Conservation (phyloP, 805 yeast species). For the Candida corydali region DNA sequence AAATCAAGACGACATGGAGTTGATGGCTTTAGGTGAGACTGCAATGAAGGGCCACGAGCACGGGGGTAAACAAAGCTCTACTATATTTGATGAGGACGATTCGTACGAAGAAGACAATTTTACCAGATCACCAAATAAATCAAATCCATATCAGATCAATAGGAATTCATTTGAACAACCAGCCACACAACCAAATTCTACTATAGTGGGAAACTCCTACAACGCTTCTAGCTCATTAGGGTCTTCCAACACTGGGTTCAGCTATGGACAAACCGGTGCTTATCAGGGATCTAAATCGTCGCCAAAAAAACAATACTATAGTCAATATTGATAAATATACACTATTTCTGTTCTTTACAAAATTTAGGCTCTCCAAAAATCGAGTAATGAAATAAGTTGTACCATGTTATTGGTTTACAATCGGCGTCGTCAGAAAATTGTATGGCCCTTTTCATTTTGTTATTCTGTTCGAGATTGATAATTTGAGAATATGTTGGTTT, state of each 20-base stretch:
- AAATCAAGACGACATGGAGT: constrained; percentile 49
- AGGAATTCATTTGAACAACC: constrained; percentile 29
- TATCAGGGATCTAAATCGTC: constrained; percentile 5
- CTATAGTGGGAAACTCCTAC: constrained; percentile 38
- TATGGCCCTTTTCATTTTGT: constrained; percentile 1
- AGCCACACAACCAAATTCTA: constrained; percentile 41
- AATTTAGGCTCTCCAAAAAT: constrained; percentile 46
- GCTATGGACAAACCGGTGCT: constrained; percentile 7
- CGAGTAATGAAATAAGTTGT: constrained; percentile 45
- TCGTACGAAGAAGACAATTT: constrained; percentile 10
- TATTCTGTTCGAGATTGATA: constrained; percentile 1
- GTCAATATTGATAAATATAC: neutral
- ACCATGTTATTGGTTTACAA: constrained; percentile 52
- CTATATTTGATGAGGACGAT: constrained; percentile 9
- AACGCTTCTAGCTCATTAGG: constrained; percentile 13
- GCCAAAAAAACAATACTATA: constrained; percentile 6
- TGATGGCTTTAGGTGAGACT: constrained; percentile 69
- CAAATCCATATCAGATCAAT: neutral
- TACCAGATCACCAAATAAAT: neutral
- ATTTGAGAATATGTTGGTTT: constrained; percentile 16
- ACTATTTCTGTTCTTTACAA: constrained; percentile 16
- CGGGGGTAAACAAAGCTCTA: constrained; percentile 16
- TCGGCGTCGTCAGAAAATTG: constrained; percentile 15
- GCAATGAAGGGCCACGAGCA: constrained; percentile 61
- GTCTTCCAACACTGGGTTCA: constrained; percentile 5